phyloP scores from a whole-genome alignment of 1,284 basidiomycete species.

The Apiotrichum porosum region DNA sequence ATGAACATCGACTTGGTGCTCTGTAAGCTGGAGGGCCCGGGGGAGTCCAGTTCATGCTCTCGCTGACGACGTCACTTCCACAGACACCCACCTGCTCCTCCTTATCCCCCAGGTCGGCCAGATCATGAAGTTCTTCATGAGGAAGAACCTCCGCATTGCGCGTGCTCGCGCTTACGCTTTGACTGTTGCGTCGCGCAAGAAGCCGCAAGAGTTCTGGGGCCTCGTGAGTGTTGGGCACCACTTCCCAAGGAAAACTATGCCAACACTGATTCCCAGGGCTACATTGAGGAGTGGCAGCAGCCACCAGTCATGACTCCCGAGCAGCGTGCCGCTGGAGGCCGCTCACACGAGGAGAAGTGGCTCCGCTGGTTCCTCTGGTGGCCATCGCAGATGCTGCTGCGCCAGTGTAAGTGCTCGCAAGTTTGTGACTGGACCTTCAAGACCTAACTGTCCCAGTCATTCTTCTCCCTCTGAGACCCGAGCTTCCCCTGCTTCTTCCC shows the following conservation, averaged over 20 bases:
- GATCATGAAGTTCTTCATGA: constrained; percentile 73
- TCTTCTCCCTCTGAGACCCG: constrained; percentile 61
- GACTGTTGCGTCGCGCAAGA: constrained; percentile 71
- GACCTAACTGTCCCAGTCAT: constrained; percentile 58
- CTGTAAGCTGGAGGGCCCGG: constrained; percentile 32
- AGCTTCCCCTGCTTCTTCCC: constrained; percentile 64
- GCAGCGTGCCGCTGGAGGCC: constrained; percentile 18
- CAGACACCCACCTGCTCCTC: constrained; percentile 70
- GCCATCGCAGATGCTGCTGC: constrained; percentile 55
- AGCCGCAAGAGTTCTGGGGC: constrained; percentile 73
- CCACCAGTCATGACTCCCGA: constrained; percentile 54
- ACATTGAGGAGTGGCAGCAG: constrained; percentile 77
- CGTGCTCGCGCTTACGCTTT: constrained; percentile 66
- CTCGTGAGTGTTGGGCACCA: constrained; percentile 34
- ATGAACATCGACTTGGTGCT: constrained; percentile 36
- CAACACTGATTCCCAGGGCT: no score
- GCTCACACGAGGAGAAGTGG: constrained; percentile 32
- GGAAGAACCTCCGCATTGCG: constrained; percentile 69
- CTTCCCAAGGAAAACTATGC: not conserved
- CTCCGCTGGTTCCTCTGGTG: constrained; percentile 52
- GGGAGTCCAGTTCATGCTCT: not conserved
- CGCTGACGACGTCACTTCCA: not conserved
- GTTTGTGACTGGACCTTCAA: constrained; percentile 1
- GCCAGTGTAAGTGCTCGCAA: constrained; percentile 49
- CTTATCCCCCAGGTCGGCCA: constrained; percentile 65